Conservation (phyloP, 805 yeast species). For the Kluyveromyces wickerhamii region DNA sequence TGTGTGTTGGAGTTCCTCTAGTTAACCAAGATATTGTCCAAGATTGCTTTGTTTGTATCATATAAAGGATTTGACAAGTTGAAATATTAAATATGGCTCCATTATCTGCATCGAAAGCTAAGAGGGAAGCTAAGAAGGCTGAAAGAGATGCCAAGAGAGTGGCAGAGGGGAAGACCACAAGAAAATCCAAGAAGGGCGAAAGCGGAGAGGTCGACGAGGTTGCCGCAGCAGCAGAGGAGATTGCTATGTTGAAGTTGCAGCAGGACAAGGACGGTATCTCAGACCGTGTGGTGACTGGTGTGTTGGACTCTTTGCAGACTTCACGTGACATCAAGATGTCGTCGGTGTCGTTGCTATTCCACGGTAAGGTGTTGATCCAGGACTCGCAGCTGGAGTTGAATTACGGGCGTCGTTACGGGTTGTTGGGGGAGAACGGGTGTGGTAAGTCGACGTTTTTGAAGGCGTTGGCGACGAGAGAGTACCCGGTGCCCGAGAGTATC, state of each 20-base stretch:
- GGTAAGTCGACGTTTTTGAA: conserved; percentile 95
- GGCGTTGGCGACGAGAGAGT: conserved; percentile 92
- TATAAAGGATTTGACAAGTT: not conserved
- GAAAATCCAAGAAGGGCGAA: conserved; percentile 48
- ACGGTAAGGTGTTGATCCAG: conserved; percentile 92
- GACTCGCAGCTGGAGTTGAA: conserved; percentile 89
- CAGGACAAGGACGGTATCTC: conserved; percentile 90
- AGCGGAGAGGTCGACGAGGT: conserved; percentile 41
- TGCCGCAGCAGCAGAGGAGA: conserved; percentile 60
- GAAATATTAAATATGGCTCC: conserved; percentile 30
- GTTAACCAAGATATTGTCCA: too few species aligned
- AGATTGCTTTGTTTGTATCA: not conserved
- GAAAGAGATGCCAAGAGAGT: conserved; percentile 96
- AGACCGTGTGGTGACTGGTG: conserved; percentile 98
- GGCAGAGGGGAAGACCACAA: conserved; percentile 56
- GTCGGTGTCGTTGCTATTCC: conserved; percentile 87
- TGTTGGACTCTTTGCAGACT: conserved; percentile 76
- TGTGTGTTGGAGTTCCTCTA: too few species aligned
- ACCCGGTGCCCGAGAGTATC: conserved; percentile 85
- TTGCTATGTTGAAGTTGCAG: conserved; percentile 84
- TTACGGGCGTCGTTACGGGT: conserved; percentile 96
- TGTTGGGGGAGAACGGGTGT: conserved; percentile 97
- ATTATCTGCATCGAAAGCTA: conserved; percentile 90
- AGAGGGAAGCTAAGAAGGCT: conserved; percentile 93
- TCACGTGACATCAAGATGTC: conserved; percentile 91